Conservation (phyloP, 257 asterid species). For the Gentiana straminea region DNA sequence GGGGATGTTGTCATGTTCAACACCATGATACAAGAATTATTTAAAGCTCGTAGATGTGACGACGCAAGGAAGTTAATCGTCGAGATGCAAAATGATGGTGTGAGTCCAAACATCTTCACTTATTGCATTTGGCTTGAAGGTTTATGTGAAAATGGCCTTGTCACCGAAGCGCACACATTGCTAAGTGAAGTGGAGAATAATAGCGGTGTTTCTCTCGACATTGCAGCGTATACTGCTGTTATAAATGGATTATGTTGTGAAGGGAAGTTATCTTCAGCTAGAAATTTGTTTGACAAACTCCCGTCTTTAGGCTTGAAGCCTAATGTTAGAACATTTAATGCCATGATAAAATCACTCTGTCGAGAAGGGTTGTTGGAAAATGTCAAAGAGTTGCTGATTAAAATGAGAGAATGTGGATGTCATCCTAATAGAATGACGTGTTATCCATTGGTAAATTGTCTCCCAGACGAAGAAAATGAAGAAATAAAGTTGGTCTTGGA, state of each 20-base stretch:
- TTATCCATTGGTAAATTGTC: too few species aligned
- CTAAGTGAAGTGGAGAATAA: conserved; percentile 11
- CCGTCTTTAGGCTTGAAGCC: conserved; percentile 14
- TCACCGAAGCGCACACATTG: conserved; percentile 14
- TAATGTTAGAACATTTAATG: conserved; percentile 16
- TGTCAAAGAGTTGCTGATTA: too few species aligned
- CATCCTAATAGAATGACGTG: too few species aligned
- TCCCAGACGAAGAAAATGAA: too few species aligned
- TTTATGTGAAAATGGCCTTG: conserved; percentile 10
- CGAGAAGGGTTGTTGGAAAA: conserved; percentile 9
- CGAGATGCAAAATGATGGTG: conserved; percentile 12
- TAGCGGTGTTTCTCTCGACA: background rate
- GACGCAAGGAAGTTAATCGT: conserved; percentile 12
- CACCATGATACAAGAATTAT: too few species aligned
- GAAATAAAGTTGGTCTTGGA: too few species aligned
- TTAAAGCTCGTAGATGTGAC: too few species aligned
- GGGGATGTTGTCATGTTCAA: background rate
- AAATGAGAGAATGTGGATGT: too few species aligned
- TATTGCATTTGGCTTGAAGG: conserved; percentile 16
- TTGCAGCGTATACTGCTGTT: background rate
- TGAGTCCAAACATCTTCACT: conserved; percentile 13
- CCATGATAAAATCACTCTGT: conserved; percentile 15
- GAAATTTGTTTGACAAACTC: conserved; percentile 11
- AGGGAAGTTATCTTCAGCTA: conserved; percentile 12
- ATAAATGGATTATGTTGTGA: conserved; percentile 13